phyloP scores from a whole-genome alignment of 2,329 filamentous ascomycete genomes.

The Westerdykella aurantiaca region DNA sequence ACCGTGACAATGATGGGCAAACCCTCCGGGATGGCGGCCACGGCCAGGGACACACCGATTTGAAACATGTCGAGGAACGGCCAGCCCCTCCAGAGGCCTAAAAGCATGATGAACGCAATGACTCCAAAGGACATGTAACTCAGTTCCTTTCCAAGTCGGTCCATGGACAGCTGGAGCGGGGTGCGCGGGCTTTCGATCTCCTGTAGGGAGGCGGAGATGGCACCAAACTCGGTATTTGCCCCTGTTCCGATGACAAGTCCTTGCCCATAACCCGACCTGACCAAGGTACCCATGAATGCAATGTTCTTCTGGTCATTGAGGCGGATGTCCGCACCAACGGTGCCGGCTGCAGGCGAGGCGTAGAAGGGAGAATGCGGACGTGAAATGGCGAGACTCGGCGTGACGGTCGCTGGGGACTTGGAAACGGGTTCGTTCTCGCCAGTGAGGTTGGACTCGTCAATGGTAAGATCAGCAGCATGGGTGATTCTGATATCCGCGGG shows the following conservation, averaged over 20 bases:
- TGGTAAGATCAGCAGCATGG: constrained; percentile 79
- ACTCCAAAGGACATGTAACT: constrained; percentile 96
- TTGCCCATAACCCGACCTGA: constrained; percentile 90
- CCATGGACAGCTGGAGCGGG: constrained; percentile 92
- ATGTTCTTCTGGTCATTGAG: constrained; percentile 80
- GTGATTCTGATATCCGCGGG: constrained; percentile 95
- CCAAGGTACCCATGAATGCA: constrained; percentile 95
- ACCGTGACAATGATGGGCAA: constrained; percentile 98
- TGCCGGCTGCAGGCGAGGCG: constrained; percentile 53
- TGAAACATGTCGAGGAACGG: constrained; percentile 91
- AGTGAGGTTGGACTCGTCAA: constrained; percentile 94
- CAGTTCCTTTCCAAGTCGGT: constrained; percentile 89
- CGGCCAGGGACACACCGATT: constrained; percentile 91
- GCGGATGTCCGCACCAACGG: constrained; percentile 59
- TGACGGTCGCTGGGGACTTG: constrained; percentile 63
- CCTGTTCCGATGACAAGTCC: constrained; percentile 97
- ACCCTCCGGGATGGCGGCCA: constrained; percentile 93
- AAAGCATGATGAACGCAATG: constrained; percentile 85
- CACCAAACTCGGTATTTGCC: constrained; percentile 88
- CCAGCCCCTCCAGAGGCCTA: constrained; percentile 87
- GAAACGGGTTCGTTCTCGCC: constrained; percentile 92
- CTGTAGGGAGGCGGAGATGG: constrained; percentile 88
- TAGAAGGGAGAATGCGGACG: constrained; percentile 53
- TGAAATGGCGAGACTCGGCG: constrained; percentile 34
- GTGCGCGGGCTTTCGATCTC: constrained; percentile 94